Percentiles rank a stretch among this genome's conserved stretches.
phyloP scores from a whole-genome alignment of 352 stramenopile species.

The Phytophthora ohioensis region DNA sequence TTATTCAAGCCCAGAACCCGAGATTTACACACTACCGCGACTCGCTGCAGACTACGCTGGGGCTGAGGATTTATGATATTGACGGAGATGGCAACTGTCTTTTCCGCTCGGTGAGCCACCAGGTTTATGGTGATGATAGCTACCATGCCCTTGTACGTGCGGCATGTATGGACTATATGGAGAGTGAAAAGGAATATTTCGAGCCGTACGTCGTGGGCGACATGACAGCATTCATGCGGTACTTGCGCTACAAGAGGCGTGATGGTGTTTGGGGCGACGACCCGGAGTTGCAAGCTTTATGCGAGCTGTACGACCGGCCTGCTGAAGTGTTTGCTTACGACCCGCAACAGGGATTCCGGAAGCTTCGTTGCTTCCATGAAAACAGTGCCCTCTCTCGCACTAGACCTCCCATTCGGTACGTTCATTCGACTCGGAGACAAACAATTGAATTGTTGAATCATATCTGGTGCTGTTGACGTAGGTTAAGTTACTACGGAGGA shows the following conservation, averaged over 20 bases:
- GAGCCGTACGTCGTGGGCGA: slow-evolving; percentile 92
- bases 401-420: slow-evolving; percentile 75
- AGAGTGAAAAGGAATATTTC: slow-evolving; percentile 93
- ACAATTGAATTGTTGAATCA: slow-evolving; percentile 4
- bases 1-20: slow-evolving; percentile 80
- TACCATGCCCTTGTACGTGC: slow-evolving; percentile 92
- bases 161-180: slow-evolving; percentile 97
- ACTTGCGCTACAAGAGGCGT: slow-evolving; percentile 91
- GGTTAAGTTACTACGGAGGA: slow-evolving; percentile 92
- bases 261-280: slow-evolving; percentile 96
- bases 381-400: slow-evolving; percentile 61
- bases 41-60: slow-evolving; percentile 48
- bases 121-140: slow-evolving; percentile 95
- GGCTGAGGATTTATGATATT: slow-evolving; percentile 70
- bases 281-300: slow-evolving; percentile 96
- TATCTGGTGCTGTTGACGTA: slow-evolving; percentile 29
- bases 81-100: slow-evolving; percentile 98
- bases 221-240: slow-evolving; percentile 89
- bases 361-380: slow-evolving; percentile 92
- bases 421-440: neutral
- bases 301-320: slow-evolving; percentile 93
- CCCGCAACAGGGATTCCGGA: slow-evolving; percentile 64
- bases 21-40: slow-evolving; percentile 79
- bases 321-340: slow-evolving; percentile 94
- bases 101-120: slow-evolving; percentile 96